These are phyloP conservation scores for Groenewaldozyma tartarivorans DNA, from an alignment of 805 yeast species.

Conservation along the genomic window DNA sequence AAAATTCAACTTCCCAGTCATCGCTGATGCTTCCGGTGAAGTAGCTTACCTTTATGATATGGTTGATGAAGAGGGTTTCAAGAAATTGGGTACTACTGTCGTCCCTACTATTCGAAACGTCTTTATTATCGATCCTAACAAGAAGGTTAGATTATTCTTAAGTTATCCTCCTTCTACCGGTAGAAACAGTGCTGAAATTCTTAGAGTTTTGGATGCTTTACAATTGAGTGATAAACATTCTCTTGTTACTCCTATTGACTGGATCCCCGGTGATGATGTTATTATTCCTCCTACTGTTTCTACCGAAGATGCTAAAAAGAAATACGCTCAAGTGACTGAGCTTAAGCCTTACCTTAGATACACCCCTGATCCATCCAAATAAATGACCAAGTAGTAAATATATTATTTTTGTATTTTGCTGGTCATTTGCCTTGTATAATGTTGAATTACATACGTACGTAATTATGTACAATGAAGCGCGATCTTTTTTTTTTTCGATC, in stretches of 20 bases:
- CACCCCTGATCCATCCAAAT: constrained; percentile 30
- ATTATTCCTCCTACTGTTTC: constrained; percentile 82
- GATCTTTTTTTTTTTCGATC: too few relatives aligned
- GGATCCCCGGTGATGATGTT: constrained; percentile 85
- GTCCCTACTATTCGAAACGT: constrained; percentile 89
- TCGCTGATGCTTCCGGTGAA: constrained; percentile 78
- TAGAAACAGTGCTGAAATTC: constrained; percentile 86
- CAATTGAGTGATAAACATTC: constrained; percentile 69
- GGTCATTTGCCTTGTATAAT: too few relatives aligned
- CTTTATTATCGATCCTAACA: constrained; percentile 80
- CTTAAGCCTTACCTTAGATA: constrained; percentile 86
- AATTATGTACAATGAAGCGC: too few relatives aligned
- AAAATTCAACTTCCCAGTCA: constrained; percentile 77
- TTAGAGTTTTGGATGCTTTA: constrained; percentile 82
- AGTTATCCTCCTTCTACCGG: constrained; percentile 92
- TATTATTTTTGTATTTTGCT: too few relatives aligned
- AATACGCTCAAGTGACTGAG: constrained; percentile 77
- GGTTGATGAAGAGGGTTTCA: constrained; percentile 80
- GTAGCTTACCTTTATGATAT: constrained; percentile 77
- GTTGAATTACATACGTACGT: too few relatives aligned
- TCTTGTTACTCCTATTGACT: constrained; percentile 84
- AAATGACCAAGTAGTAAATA: too few relatives aligned
- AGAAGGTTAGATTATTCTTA: constrained; percentile 78
- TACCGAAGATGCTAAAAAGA: constrained; percentile 67
- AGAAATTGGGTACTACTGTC: constrained; percentile 60